phyloP scores from a whole-genome alignment of 495 filamentous ascomycete genomes.

The Oidiodendron maius region DNA sequence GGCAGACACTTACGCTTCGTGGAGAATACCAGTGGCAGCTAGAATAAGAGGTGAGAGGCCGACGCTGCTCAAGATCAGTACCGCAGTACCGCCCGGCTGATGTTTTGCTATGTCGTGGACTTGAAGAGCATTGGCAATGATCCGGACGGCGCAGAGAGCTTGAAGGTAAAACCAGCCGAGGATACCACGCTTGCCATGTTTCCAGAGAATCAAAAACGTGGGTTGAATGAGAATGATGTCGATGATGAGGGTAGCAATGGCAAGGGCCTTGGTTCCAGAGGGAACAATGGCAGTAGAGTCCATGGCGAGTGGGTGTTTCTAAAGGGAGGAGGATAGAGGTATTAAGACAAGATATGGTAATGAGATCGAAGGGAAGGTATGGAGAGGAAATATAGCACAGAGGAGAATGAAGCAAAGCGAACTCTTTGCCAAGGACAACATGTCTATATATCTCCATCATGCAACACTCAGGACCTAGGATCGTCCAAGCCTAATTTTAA shows the following conservation, averaged over 20 bases:
- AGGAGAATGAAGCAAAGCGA: too few relatives aligned
- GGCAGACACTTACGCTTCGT: constrained; percentile 1
- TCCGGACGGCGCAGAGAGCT: background rate
- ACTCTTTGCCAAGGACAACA: too few relatives aligned
- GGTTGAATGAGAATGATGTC: background rate
- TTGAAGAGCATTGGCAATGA: background rate
- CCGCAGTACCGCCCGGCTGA: background rate
- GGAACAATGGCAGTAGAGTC: background rate
- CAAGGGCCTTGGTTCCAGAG: background rate
- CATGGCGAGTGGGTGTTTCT: background rate
- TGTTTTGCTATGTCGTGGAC: background rate
- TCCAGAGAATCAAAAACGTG: background rate
- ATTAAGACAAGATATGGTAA: too few relatives aligned
- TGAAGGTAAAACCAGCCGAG: constrained; percentile 5
- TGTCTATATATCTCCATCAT: too few relatives aligned
- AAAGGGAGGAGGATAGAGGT: background rate
- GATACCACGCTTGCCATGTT: constrained; percentile 2
- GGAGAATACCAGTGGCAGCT: background rate
- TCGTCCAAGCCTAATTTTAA: too few relatives aligned
- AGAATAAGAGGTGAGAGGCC: constrained; percentile 6
- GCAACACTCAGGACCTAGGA: too few relatives aligned
- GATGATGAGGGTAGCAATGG: background rate
- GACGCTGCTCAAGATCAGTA: constrained; percentile 1
- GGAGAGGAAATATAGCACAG: too few relatives aligned
- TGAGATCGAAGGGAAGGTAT: too few relatives aligned